These are phyloP conservation scores for Pulveroboletus sp. DNA, from an alignment of 768 basidiomycete genomes.

Conservation along the genomic window DNA sequence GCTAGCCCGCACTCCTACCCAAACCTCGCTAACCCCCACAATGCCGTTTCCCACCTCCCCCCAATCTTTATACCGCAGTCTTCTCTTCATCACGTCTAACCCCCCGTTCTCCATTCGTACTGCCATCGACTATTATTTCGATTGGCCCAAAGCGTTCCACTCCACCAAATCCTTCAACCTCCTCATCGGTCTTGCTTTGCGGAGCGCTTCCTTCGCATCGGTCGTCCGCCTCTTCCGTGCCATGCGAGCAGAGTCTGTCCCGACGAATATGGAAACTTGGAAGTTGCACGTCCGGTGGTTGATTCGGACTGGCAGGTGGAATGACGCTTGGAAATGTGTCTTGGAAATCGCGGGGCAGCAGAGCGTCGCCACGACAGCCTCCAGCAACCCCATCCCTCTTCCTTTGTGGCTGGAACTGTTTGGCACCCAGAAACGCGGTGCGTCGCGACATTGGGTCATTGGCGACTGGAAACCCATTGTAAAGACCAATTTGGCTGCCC, in stretches of 20 bases:
- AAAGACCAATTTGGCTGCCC: background rate
- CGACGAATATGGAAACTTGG: conserved; percentile 49
- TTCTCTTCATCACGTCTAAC: conserved; percentile 22
- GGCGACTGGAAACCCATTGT: background rate
- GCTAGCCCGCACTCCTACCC: background rate
- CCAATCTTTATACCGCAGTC: conserved; percentile 32
- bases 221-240: conserved; percentile 40
- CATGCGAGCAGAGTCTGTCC: conserved; percentile 43
- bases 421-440: conserved; percentile 37
- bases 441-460: conserved; percentile 20
- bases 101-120: conserved; percentile 12
- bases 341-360: conserved; percentile 17
- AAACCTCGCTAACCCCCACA: conserved; percentile 1
- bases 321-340: conserved; percentile 49
- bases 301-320: conserved; percentile 53
- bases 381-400: conserved; percentile 32
- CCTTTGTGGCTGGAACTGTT: conserved; percentile 62
- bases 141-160: conserved; percentile 26
- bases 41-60: conserved; percentile 31
- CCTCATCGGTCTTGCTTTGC: conserved; percentile 46
- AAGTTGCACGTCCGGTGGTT: conserved; percentile 54
- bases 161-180: conserved; percentile 42
- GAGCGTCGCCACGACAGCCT: conserved; percentile 1
- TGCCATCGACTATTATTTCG: conserved; percentile 25
- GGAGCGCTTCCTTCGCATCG: conserved; percentile 43